phyloP scores from a whole-genome alignment of 1,284 basidiomycete genomes.

The Puccinia novopanici region DNA sequence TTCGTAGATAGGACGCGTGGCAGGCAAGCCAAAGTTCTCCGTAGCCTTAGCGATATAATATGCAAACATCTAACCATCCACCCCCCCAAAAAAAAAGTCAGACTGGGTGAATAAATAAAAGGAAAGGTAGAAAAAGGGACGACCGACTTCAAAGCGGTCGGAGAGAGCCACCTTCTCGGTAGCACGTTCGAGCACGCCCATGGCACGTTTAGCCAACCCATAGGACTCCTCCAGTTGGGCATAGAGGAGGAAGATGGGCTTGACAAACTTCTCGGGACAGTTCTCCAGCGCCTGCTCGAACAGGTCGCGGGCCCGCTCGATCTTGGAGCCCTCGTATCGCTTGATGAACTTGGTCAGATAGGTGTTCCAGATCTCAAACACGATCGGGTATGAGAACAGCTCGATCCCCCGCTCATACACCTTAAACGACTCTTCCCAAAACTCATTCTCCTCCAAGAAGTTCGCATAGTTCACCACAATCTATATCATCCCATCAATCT shows the following conservation, averaged over 20 bases:
- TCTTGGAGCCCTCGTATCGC: conserved; percentile 88
- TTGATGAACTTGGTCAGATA: conserved; percentile 96
- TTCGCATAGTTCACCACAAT: conserved; percentile 95
- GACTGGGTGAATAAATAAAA: not conserved
- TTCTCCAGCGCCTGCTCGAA: conserved; percentile 98
- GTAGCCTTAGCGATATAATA: conserved; percentile 97
- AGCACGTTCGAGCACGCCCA: conserved; percentile 93
- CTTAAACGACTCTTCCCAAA: conserved; percentile 98
- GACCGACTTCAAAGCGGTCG: conserved; percentile 86
- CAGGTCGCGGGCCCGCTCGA: conserved; percentile 91
- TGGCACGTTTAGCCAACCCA: conserved; percentile 91
- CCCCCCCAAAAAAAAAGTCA: conserved; percentile 6
- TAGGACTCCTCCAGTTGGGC: conserved; percentile 90
- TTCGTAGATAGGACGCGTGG: conserved; percentile 95
- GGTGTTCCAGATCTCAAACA: conserved; percentile 99
- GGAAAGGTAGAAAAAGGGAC: not conserved
- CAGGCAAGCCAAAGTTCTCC: conserved; percentile 90
- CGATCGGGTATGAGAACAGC: conserved; percentile 94
- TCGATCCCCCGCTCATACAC: conserved; percentile 97
- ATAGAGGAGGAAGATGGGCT: conserved; percentile 93
- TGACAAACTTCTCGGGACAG: conserved; percentile 91
- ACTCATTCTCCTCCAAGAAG: conserved; percentile 95
- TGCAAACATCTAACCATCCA: conserved; percentile 76
- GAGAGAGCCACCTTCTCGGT: conserved; percentile 79
- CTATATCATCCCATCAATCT: conserved; percentile 53